Percentiles rank a stretch among this genome's conserved stretches.
Conservation (phyloP, 371 early-diverging fungal species). For the Mucor plumbeus region DNA sequence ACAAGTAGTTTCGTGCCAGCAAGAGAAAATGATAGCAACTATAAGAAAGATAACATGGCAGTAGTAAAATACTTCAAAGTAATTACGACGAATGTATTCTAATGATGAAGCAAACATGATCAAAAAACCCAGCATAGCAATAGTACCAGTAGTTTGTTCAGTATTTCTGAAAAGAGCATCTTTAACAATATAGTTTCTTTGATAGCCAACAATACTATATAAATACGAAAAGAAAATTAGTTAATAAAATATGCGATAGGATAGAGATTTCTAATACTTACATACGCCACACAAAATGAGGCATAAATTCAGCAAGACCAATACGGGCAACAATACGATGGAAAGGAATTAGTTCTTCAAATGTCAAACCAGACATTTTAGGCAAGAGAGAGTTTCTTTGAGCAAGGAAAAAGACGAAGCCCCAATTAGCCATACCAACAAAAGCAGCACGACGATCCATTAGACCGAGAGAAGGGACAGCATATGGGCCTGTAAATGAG, state of each 20-base stretch:
- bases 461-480: slow-evolving; percentile 29
- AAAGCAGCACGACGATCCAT: slow-evolving; percentile 51
- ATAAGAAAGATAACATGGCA: slow-evolving; percentile 43
- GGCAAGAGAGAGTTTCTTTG: slow-evolving; percentile 45
- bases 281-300: slow-evolving; percentile 53
- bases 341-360: slow-evolving; percentile 49
- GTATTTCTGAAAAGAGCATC: slow-evolving; percentile 39
- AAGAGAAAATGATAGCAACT: slow-evolving; percentile 37
- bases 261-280: slow-evolving; percentile 21
- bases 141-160: slow-evolving; percentile 45
- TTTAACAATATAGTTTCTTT: slow-evolving; percentile 8
- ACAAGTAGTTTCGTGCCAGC: slow-evolving; percentile 42
- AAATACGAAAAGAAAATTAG: not conserved
- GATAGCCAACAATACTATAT: slow-evolving; percentile 20
- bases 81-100: slow-evolving; percentile 46
- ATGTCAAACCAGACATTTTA: slow-evolving; percentile 47
- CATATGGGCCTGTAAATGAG: not conserved
- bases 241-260: not conserved
- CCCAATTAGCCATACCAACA: slow-evolving; percentile 49
- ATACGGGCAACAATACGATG: slow-evolving; percentile 52
- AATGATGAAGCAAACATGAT: slow-evolving; percentile 44
- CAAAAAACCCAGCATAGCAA: slow-evolving; percentile 43
- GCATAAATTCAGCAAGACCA: slow-evolving; percentile 43
- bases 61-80: slow-evolving; percentile 51
- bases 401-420: slow-evolving; percentile 46